Conservation (phyloP, 192 early-diverging fungal genomes). For the Piromyces sp. region DNA sequence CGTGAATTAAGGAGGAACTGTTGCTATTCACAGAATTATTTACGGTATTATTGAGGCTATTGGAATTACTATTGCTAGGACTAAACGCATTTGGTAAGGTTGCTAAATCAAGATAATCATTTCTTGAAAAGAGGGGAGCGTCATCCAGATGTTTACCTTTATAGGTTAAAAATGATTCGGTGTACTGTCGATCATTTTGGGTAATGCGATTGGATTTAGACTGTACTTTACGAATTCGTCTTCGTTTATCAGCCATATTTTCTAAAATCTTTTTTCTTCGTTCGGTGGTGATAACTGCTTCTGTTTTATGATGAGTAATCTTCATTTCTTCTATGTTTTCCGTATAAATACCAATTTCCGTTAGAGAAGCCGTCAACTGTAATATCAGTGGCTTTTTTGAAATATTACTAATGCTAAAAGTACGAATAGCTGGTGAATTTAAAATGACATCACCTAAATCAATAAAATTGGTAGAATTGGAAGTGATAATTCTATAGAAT, state of each 20-base stretch:
- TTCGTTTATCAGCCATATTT: conserved; percentile 1
- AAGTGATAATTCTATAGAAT: conserved; percentile 77
- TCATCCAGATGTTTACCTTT: background rate
- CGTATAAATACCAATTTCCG: conserved; percentile 4
- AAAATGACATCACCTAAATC: conserved; percentile 82
- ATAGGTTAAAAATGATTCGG: background rate
- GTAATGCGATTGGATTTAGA: background rate
- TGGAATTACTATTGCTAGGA: background rate
- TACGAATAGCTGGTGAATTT: conserved; percentile 59
- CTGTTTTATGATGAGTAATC: background rate
- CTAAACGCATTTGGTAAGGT: background rate
- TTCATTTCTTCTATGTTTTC: background rate
- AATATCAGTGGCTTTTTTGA: conserved; percentile 28
- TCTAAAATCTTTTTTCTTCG: conserved; percentile 1
- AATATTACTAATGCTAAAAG: conserved; percentile 72
- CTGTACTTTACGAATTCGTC: background rate
- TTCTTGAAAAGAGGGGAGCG: background rate
- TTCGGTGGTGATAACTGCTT: background rate
- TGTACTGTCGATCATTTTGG: background rate
- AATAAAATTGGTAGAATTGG: conserved; percentile 78
- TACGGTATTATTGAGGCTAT: background rate
- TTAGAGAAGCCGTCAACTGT: conserved; percentile 19
- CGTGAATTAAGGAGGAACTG: background rate
- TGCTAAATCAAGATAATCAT: background rate
- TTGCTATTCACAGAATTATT: background rate